Conservation (phyloP, 345 rosid species). For the Camelina neglecta region DNA sequence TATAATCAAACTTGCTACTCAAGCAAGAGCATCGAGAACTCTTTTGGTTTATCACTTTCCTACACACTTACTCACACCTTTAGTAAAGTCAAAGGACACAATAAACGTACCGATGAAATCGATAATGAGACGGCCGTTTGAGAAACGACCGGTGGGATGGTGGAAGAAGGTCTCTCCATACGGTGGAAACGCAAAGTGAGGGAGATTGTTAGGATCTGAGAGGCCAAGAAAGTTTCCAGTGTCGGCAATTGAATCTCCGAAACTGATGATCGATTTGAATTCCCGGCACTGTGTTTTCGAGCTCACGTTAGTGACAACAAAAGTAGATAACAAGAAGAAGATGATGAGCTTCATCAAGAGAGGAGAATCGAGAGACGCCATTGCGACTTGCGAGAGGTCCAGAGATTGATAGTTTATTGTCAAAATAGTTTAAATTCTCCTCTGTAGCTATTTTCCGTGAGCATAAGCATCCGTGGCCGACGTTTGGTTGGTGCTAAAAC, state of each 20-base stretch:
- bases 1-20: too few species aligned
- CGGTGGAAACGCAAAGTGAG: conserved; percentile 45
- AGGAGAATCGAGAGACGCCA: background rate
- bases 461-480: too few species aligned
- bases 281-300: conserved; percentile 11
- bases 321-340: background rate
- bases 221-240: conserved; percentile 51
- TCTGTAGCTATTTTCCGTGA: too few species aligned
- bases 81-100: background rate
- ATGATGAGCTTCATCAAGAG: background rate
- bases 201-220: conserved; percentile 17
- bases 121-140: conserved; percentile 55
- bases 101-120: conserved; percentile 54
- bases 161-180: conserved; percentile 56
- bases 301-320: conserved; percentile 5
- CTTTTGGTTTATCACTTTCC: too few species aligned
- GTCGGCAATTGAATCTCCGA: conserved; percentile 63
- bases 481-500: too few species aligned
- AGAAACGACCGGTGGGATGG: conserved; percentile 52
- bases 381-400: background rate
- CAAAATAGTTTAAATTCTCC: too few species aligned
- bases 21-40: too few species aligned
- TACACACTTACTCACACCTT: background rate
- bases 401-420: too few species aligned
- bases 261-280: conserved; percentile 51